Percentiles rank a stretch among this genome's conserved stretches.
phyloP scores from a whole-genome alignment of 768 basidiomycete genomes.

The Naganishia onofrii region DNA sequence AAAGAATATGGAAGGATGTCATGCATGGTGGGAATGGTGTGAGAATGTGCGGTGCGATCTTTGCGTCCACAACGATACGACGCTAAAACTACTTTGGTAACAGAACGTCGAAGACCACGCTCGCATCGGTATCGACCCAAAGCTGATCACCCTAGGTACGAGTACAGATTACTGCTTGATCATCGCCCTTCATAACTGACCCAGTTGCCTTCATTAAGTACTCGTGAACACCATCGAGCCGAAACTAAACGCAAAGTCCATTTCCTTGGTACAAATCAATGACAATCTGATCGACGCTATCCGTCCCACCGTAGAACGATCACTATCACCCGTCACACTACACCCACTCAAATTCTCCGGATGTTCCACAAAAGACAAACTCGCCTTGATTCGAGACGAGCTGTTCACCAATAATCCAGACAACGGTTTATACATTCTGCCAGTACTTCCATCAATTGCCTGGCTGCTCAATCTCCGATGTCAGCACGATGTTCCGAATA shows the following conservation, averaged over 20 bases:
- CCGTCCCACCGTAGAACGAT: constrained; percentile 21
- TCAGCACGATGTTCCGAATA: constrained; percentile 75
- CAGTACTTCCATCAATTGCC: constrained; percentile 61
- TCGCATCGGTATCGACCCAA: constrained; percentile 48
- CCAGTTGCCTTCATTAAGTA: neutral
- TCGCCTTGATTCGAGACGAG: constrained; percentile 60
- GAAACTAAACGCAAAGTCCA: constrained; percentile 19
- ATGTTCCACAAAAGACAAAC: constrained; percentile 64
- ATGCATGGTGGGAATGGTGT: constrained; percentile 41
- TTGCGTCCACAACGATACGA: neutral
- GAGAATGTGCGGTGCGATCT: constrained; percentile 33
- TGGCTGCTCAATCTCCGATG: constrained; percentile 87
- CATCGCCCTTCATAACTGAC: neutral
- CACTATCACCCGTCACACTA: constrained; percentile 53
- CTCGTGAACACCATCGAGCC: constrained; percentile 20
- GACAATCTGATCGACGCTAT: constrained; percentile 44
- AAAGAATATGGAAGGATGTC: constrained; percentile 31
- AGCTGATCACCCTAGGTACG: constrained; percentile 33
- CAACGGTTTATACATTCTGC: constrained; percentile 64
- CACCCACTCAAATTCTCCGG: constrained; percentile 61
- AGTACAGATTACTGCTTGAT: constrained; percentile 32
- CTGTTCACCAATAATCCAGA: constrained; percentile 33
- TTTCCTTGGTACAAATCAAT: constrained; percentile 36
- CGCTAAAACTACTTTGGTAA: neutral
- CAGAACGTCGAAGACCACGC: constrained; percentile 39